Conservation (phyloP, 2,329 filamentous ascomycete genomes). For the Penicillium frequentans region DNA sequence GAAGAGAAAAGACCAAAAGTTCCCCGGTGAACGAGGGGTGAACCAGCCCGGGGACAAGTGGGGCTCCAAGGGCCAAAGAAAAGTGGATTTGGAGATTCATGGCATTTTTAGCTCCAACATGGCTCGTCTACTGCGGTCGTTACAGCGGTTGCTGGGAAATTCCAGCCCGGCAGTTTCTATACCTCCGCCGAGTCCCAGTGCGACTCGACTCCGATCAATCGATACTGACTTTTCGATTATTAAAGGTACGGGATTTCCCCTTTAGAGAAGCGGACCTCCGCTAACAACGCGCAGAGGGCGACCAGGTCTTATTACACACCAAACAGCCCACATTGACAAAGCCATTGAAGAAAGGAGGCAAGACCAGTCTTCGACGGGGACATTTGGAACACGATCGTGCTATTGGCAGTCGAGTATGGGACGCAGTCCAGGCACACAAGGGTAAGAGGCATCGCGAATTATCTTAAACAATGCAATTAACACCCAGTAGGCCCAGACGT, state of each 20-base stretch:
- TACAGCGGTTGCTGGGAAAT: slow-evolving; percentile 31
- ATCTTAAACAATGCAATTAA: not conserved
- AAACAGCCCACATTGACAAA: slow-evolving; percentile 43
- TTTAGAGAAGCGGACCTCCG: not conserved
- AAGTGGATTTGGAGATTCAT: slow-evolving; percentile 9
- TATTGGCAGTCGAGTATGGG: slow-evolving; percentile 63
- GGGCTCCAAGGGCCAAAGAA: not conserved
- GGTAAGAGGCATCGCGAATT: slow-evolving; percentile 29
- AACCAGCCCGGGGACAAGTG: not conserved
- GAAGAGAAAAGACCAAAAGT: slow-evolving; percentile 1
- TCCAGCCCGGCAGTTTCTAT: not conserved
- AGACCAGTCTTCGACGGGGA: slow-evolving; percentile 37
- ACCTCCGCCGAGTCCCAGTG: slow-evolving; percentile 17
- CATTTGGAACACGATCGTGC: slow-evolving; percentile 53
- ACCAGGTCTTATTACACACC: slow-evolving; percentile 42
- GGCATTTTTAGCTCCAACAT: slow-evolving; percentile 22
- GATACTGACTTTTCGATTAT: slow-evolving; percentile 42
- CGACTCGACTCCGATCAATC: slow-evolving; percentile 28
- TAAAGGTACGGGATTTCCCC: slow-evolving; percentile 27
- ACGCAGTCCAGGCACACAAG: slow-evolving; percentile 58
- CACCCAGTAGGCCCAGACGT: slow-evolving; percentile 45
- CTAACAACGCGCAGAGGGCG: slow-evolving; percentile 39
- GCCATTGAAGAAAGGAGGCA: slow-evolving; percentile 40
- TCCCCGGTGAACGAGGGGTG: slow-evolving; percentile 8
- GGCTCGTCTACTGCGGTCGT: slow-evolving; percentile 35